Evolutionary conservation across 768 basidiomycete species (phyloP), one percentile per base, ranked within the genome.

Genomic region (Neoboletus subvelutipes): DNA sequence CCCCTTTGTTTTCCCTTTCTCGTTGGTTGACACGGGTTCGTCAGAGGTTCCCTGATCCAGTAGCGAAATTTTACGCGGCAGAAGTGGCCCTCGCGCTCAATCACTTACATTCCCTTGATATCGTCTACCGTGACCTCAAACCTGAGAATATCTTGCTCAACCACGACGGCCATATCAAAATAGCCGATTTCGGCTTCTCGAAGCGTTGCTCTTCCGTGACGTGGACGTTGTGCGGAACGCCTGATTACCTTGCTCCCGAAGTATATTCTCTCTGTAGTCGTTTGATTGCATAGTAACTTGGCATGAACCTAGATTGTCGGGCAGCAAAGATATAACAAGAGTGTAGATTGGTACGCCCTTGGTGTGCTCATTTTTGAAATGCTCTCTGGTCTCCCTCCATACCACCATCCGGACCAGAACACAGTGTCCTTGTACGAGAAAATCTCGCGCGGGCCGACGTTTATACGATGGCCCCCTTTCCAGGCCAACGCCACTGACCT

Each of bases 341-440:
- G 87, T 55, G 96, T 98, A 2, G 97, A 99, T 69, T 99, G 95
- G 95, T 99, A 98, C 76, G 96, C 97, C 1, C 83, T 98, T 50
- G 97, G 97, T 50, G 92, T 99, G 53, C 85, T 99, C 58, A 90
- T 95, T 54, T 99, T 90, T 70, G 97, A 99, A 74, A 98, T 98
- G 95, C 82, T 99, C 43, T 94, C 91, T 0, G 97, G 97, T 9
- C 86, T 90, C 28, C 93, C 95, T 28, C 97, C 97, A 0, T 98
- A 94, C 77, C 95, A 97, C 74, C 88, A 91, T 71, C 77, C 82
- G 26, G 92, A 93, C 68, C 83, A 78, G 46, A 91, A 93, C 67
- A 95, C 91, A 22, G 83, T 95, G 65, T 77, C 84, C 43, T 81
- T 98, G 41, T 98, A 99, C 73, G 93, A 97, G 72, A 90, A 90